Conservation (phyloP, 371 early-diverging fungal species). For the Haplosporangium sp. region DNA sequence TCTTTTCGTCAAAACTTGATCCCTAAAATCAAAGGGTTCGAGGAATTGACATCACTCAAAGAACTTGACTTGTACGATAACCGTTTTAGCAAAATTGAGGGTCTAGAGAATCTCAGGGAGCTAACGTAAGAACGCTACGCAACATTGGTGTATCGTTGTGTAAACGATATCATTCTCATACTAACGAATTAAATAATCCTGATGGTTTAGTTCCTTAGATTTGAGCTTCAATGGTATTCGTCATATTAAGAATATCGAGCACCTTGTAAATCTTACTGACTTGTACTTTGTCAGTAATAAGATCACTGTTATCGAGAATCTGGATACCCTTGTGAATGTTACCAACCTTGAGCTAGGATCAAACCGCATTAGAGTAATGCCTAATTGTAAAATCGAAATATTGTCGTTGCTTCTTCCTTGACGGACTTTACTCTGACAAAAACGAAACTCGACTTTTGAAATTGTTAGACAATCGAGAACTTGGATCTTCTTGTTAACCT, state of each 20-base stretch:
- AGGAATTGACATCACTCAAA: slow-evolving; percentile 62
- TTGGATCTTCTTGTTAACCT: slow-evolving; percentile 83
- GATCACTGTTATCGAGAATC: slow-evolving; percentile 80
- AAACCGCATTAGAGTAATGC: slow-evolving; percentile 86
- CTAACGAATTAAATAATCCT: too few species aligned
- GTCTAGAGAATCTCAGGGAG: slow-evolving; percentile 67
- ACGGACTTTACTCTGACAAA: too few species aligned
- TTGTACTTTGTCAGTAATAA: slow-evolving; percentile 90
- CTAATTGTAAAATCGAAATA: background rate
- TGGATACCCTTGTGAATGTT: slow-evolving; percentile 73
- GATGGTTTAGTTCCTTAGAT: slow-evolving; percentile 75
- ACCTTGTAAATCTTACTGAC: slow-evolving; percentile 68
- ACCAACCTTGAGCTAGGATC: slow-evolving; percentile 94
- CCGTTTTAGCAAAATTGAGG: slow-evolving; percentile 82
- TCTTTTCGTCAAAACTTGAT: slow-evolving; percentile 94
- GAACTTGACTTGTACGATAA: slow-evolving; percentile 98
- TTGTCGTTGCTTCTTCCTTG: background rate
- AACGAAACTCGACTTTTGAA: background rate
- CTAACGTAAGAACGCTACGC: slow-evolving; percentile 67
- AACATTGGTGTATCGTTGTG: too few species aligned
- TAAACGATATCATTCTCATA: too few species aligned
- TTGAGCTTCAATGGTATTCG: slow-evolving; percentile 94
- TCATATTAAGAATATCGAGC: slow-evolving; percentile 72
- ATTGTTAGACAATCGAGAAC: slow-evolving; percentile 79
- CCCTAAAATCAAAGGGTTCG: slow-evolving; percentile 77